Evolutionary conservation across 345 rosid genomes (phyloP), one percentile per base, ranked within the genome.

Genomic region (Syzygium jambos): DNA sequence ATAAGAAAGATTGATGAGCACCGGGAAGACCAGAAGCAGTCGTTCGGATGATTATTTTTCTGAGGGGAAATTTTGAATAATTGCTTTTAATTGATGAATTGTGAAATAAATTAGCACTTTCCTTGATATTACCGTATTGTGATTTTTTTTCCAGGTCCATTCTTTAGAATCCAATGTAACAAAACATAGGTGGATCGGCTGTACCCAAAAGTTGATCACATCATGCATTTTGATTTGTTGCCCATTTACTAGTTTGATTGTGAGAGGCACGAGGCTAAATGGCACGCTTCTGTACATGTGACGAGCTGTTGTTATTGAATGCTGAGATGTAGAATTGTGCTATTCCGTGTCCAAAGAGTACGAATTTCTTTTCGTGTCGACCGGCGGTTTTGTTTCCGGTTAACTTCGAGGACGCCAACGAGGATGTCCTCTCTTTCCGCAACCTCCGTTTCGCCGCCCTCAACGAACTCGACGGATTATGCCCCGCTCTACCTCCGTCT

Each of bases 1-100:
- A 91, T 11, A 90, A 91, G 87, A 90, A 90, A 87, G 90, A 88
- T 22, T 88, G 55, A 90, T 65, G 9, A 53, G n/a, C 82, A 19
- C 82, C 23, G 49, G 38, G 49, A 73, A 22, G 82, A 73, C 77
- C 78, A 85, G 30, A 29, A 53, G 59, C 10, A 73, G 82, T 3
- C 10, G 49, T 19, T 73, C 19, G 10, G 82, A 73, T 73, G 12
- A 38, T 19, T 5, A 10, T 30, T 65, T 73, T 73, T 73, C 25
- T 19, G 49, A 43, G 49, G 46, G 82, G 38, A 61, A 41, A 22
- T 38, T 73, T 22, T 34, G 49, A 73, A 73, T 73, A 73, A 73
- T 73, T 38, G 82, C 82, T 38, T 73, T 73, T 38, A 38, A 73
- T 38, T 38, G 80, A 73, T 34, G 80, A 73, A 73, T 73, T 73